Percentiles rank a stretch among this genome's conserved stretches.
These are phyloP conservation scores for Castanopsis chinensis DNA, from an alignment of 306 rosid genomes.

Conservation along the genomic window DNA sequence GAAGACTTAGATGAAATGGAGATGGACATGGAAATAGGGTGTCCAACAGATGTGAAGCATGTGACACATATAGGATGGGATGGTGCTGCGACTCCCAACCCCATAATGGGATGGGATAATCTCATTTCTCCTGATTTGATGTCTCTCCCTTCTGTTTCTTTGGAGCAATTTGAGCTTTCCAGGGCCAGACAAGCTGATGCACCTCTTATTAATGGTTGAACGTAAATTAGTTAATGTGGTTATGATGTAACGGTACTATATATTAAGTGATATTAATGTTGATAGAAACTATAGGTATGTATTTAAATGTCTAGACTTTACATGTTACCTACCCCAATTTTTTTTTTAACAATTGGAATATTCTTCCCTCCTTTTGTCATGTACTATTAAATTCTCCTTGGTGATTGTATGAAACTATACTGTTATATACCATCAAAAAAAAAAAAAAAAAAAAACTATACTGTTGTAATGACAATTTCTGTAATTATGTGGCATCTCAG, in stretches of 20 bases:
- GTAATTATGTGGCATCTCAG: slow-evolving; percentile 12
- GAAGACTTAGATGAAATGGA: slow-evolving; percentile 54
- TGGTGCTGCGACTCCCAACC: slow-evolving; percentile 37
- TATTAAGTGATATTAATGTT: not conserved
- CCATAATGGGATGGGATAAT: slow-evolving; percentile 51
- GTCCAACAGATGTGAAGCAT: slow-evolving; percentile 92
- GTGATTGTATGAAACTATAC: not conserved
- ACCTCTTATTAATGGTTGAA: slow-evolving; percentile 14
- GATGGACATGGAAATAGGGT: slow-evolving; percentile 84
- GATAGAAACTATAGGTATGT: slow-evolving; percentile 2
- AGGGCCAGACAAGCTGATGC: slow-evolving; percentile 24
- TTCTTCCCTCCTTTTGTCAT: not conserved
- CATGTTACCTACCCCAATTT: too few species aligned
- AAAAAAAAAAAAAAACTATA: not conserved
- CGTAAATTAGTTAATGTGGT: not conserved
- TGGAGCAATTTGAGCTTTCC: slow-evolving; percentile 29
- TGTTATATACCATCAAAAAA: too few species aligned
- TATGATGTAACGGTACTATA: not conserved
- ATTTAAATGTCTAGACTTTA: slow-evolving; percentile 22
- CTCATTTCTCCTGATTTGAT: slow-evolving; percentile 47
- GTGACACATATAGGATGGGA: slow-evolving; percentile 96
- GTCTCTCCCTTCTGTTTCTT: slow-evolving; percentile 44
- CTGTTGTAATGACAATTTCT: not conserved
- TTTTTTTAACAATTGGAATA: not conserved
- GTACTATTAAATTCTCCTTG: not conserved